phyloP scores from a whole-genome alignment of 306 rosid species.

The Vigna nakashimae region DNA sequence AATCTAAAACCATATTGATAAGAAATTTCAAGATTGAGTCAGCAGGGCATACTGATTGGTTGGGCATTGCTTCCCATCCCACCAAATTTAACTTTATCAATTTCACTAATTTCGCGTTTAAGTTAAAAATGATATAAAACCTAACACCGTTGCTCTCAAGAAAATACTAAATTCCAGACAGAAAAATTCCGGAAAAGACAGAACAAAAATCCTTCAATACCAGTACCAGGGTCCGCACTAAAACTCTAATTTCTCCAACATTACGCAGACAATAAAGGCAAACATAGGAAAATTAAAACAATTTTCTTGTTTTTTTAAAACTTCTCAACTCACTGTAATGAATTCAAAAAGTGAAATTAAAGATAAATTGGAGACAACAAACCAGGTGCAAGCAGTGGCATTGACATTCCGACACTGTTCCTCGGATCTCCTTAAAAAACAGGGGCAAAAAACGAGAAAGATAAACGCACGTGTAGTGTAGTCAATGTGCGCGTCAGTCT shows the following conservation, averaged over 20 bases:
- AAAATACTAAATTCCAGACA: not conserved
- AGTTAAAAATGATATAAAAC: not conserved
- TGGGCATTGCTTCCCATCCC: not conserved
- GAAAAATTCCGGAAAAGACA: not conserved
- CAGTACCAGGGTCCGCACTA: not conserved
- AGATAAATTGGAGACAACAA: not conserved
- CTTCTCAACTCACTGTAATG: not conserved
- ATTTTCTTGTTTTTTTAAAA: not conserved
- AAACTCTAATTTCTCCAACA: not conserved
- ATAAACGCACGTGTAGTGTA: not conserved
- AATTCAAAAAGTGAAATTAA: not conserved
- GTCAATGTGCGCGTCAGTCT: not conserved
- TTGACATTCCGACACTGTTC: not conserved
- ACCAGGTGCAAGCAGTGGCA: constrained; percentile 40
- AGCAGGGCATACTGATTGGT: too few relatives aligned
- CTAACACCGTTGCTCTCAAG: not conserved
- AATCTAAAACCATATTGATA: too few relatives aligned
- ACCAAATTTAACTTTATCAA: not conserved
- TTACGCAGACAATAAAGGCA: not conserved
- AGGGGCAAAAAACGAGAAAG: not conserved
- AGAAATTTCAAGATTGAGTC: too few relatives aligned
- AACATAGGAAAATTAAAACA: not conserved
- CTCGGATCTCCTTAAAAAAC: not conserved
- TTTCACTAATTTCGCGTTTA: not conserved
- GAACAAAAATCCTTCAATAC: not conserved